Percentiles rank a stretch among this genome's conserved stretches.
phyloP scores from a whole-genome alignment of 2,329 filamentous ascomycete species.

The Furcasterigmium furcatum region DNA sequence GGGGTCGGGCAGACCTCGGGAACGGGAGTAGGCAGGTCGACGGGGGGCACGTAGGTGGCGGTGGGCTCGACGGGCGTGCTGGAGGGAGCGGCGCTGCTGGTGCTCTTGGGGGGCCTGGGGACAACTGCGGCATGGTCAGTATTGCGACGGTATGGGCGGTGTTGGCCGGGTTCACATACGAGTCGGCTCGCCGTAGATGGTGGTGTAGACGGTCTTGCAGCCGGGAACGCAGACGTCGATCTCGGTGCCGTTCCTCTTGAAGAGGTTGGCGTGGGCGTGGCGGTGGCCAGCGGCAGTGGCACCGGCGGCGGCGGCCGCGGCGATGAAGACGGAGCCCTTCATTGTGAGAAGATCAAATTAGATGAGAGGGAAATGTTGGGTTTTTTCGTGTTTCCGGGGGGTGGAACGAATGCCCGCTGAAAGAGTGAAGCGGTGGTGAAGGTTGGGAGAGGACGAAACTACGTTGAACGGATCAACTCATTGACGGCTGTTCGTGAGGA shows the following conservation, averaged over 20 bases:
- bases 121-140: conserved; percentile 24
- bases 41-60: conserved; percentile 37
- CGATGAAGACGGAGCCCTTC: conserved; percentile 69
- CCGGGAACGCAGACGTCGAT: conserved; percentile 51
- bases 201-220: conserved; percentile 74
- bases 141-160: background rate
- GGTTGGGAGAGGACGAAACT: conserved; percentile 48
- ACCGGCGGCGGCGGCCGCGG: conserved; percentile 59
- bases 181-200: conserved; percentile 63
- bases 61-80: conserved; percentile 18
- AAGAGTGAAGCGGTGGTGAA: conserved; percentile 76
- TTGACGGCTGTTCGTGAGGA: conserved; percentile 42
- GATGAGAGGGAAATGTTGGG: conserved; percentile 15
- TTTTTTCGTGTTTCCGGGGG: conserved; percentile 21
- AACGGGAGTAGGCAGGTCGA: conserved; percentile 49
- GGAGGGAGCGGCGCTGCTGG: conserved; percentile 17
- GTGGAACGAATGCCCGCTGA: conserved; percentile 76
- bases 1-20: conserved; percentile 58
- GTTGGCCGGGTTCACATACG: conserved; percentile 41
- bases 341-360: conserved; percentile 50
- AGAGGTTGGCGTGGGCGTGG: conserved; percentile 57
- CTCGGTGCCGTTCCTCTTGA: conserved; percentile 45
- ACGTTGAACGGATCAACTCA: conserved; percentile 50
- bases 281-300: conserved; percentile 59
- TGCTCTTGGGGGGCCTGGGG: conserved; percentile 28